phyloP scores from a whole-genome alignment of 2,329 filamentous ascomycete species.

The Pseudonectria foliicola region DNA sequence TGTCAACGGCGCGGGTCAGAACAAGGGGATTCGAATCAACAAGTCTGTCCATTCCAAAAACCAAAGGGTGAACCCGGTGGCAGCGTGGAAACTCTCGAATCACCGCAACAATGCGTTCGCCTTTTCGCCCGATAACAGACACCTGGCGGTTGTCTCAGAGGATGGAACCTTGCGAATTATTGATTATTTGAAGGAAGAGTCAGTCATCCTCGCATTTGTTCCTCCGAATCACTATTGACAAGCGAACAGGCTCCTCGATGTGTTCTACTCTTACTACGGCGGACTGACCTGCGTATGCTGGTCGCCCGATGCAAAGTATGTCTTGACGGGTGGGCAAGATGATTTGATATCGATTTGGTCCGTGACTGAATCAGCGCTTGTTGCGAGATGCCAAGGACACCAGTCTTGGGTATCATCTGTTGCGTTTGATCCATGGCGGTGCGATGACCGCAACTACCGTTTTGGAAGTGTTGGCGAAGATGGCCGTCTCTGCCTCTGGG shows the following conservation, averaged over 20 bases:
- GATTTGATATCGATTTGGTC: conserved; percentile 97
- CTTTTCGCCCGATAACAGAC: conserved; percentile 82
- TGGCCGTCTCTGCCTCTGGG: conserved; percentile 84
- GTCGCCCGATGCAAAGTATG: conserved; percentile 95
- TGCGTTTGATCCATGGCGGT: conserved; percentile 94
- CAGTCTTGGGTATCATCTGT: conserved; percentile 92
- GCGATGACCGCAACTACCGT: conserved; percentile 89
- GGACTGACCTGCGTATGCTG: conserved; percentile 90
- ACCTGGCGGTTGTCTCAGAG: conserved; percentile 85
- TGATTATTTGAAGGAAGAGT: conserved; percentile 88
- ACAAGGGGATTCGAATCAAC: conserved; percentile 59
- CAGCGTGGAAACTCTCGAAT: conserved; percentile 87
- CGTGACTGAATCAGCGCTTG: conserved; percentile 70
- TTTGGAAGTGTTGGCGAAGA: conserved; percentile 97
- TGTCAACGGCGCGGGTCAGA: conserved; percentile 25
- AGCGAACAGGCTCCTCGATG: conserved; percentile 61
- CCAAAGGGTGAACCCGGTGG: conserved; percentile 87
- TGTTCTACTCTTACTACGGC: conserved; percentile 90
- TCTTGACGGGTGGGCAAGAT: conserved; percentile 91
- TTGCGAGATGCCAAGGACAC: conserved; percentile 90
- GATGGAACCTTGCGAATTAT: conserved; percentile 86
- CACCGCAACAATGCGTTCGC: conserved; percentile 85
- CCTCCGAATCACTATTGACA: conserved; percentile 6
- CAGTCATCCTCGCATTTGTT: conserved; percentile 24
- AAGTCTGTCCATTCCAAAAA: conserved; percentile 93